Evolutionary conservation across 805 yeast species (phyloP).

Genomic region (Hanseniaspora lindneri): DNA sequence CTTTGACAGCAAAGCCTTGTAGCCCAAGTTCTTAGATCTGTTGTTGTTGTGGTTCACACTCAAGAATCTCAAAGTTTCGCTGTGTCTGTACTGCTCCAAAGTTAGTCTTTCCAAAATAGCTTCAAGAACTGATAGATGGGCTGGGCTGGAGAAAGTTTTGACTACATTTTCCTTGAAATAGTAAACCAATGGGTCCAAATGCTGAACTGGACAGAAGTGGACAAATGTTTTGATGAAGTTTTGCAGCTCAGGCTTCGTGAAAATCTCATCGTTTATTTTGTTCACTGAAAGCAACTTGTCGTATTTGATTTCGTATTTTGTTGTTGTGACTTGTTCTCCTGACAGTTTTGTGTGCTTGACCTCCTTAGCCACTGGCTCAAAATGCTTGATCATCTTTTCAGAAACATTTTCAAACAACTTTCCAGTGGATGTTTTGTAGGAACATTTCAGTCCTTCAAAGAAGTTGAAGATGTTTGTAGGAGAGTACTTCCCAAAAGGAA

Average conservation of each 20-base stretch:
- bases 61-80: neutral
- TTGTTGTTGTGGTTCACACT: neutral
- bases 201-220: neutral
- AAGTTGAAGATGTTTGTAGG: neutral
- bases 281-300: neutral
- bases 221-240: neutral
- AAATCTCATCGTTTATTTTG: conserved; percentile 10
- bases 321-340: neutral
- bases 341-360: neutral
- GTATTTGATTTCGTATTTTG: neutral
- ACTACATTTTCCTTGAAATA: conserved; percentile 7
- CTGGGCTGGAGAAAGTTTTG: neutral
- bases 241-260: neutral
- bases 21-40: neutral
- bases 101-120: neutral
- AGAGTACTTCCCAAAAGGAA: neutral
- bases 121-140: neutral
- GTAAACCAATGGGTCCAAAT: neutral
- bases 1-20: neutral
- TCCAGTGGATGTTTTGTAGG: neutral
- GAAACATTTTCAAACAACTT: neutral
- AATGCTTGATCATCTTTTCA: neutral
- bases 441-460: neutral
- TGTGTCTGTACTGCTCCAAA: neutral
- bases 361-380: neutral